These are phyloP conservation scores for Datura wrightii DNA, from an alignment of 257 asterid genomes.

Conservation along the genomic window DNA sequence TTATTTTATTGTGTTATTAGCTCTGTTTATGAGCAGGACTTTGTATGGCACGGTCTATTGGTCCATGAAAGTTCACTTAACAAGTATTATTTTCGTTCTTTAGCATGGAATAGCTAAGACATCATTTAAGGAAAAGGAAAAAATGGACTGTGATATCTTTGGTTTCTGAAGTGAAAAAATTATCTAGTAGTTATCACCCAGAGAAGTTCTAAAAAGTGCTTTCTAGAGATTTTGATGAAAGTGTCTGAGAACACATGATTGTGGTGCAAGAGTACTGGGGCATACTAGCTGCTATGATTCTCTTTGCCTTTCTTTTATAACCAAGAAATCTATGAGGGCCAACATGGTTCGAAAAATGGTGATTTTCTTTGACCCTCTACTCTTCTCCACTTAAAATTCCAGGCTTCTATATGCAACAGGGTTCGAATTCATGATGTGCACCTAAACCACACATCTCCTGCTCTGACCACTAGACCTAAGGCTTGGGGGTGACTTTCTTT, in stretches of 20 bases:
- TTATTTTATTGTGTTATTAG: conserved; percentile 15
- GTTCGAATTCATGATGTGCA: not conserved
- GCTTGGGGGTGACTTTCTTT: not conserved
- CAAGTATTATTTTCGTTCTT: not conserved
- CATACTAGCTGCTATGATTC: not conserved
- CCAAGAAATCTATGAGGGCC: not conserved
- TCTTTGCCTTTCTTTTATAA: not conserved
- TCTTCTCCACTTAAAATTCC: not conserved
- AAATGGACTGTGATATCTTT: not conserved
- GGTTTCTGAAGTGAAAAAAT: not conserved
- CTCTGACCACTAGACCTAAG: not conserved
- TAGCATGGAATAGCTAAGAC: not conserved
- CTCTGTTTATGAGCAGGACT: not conserved
- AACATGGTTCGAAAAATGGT: not conserved
- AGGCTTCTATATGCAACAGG: not conserved
- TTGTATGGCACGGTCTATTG: not conserved
- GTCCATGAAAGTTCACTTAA: not conserved
- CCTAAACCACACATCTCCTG: not conserved
- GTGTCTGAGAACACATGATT: not conserved
- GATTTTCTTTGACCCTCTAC: not conserved
- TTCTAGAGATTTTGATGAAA: not conserved
- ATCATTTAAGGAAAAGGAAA: not conserved
- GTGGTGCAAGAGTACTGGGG: not conserved
- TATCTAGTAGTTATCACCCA: not conserved
- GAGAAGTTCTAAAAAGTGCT: not conserved